These are phyloP conservation scores for Penicillium cosmopolitanum DNA, from an alignment of 495 filamentous ascomycete species.

Conservation along the genomic window DNA sequence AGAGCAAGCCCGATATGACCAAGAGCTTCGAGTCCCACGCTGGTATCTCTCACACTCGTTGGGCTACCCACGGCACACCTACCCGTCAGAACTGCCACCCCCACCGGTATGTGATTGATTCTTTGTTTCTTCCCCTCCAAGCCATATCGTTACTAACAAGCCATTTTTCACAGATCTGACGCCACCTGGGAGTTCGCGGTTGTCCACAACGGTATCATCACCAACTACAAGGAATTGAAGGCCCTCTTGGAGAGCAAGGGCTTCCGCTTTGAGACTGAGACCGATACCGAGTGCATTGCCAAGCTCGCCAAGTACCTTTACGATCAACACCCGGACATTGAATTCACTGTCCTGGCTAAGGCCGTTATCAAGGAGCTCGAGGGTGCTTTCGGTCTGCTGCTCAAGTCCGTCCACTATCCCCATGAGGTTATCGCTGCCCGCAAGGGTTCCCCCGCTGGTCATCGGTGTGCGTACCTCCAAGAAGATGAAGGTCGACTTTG, in stretches of 20 bases:
- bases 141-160: not conserved
- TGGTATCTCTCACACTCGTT: slow-evolving; percentile 97
- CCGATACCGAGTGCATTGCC: slow-evolving; percentile 98
- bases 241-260: slow-evolving; percentile 90
- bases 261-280: slow-evolving; percentile 98
- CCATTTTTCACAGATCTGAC: slow-evolving; percentile 60
- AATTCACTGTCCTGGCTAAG: slow-evolving; percentile 95
- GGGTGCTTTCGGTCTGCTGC: slow-evolving; percentile 92
- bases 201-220: slow-evolving; percentile 99
- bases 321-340: slow-evolving; percentile 91
- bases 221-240: slow-evolving; percentile 99
- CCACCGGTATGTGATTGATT: slow-evolving; percentile 71
- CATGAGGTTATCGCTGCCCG: slow-evolving; percentile 97
- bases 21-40: slow-evolving; percentile 97
- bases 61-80: slow-evolving; percentile 96
- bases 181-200: slow-evolving; percentile 93
- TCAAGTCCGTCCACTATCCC: slow-evolving; percentile 98
- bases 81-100: slow-evolving; percentile 97
- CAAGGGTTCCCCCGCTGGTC: slow-evolving; percentile 93
- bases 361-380: slow-evolving; percentile 97
- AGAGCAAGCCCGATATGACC: slow-evolving; percentile 77
- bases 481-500: slow-evolving; percentile 99
- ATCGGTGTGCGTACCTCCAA: slow-evolving; percentile 92
- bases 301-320: slow-evolving; percentile 98
- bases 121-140: too few relatives aligned